Evolutionary conservation across 129 eudicot genomes (phyloP).

Genomic region (Logfia minima): DNA sequence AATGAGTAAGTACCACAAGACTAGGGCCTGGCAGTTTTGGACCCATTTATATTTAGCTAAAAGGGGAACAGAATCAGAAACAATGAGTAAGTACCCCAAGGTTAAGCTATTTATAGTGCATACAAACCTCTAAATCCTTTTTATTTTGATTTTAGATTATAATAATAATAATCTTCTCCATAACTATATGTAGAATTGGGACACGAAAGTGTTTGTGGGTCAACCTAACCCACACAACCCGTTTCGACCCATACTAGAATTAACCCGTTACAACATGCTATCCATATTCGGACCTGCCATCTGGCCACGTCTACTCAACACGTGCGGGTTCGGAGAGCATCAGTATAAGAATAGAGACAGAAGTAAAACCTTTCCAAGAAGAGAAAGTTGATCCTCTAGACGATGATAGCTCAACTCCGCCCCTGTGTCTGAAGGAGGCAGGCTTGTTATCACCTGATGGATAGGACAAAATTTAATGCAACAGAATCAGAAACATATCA

Average conservation of each 20-base stretch:
- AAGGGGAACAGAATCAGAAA: too few relatives aligned
- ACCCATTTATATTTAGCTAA: background rate
- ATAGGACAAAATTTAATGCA: background rate
- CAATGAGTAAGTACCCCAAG: too few relatives aligned
- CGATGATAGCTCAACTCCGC: conserved; percentile 58
- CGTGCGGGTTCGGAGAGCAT: background rate
- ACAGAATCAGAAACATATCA: background rate
- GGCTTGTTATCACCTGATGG: conserved; percentile 69
- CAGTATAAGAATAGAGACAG: background rate
- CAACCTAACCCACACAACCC: background rate
- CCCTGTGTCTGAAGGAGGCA: conserved; percentile 79
- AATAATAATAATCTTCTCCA: too few relatives aligned
- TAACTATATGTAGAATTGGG: too few relatives aligned
- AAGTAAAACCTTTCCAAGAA: conserved; percentile 64
- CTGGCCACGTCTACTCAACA: background rate
- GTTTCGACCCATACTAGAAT: background rate
- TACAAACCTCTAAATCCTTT: background rate
- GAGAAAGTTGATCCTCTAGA: conserved; percentile 62
- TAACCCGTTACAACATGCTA: too few relatives aligned
- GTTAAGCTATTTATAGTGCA: too few relatives aligned
- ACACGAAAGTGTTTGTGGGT: too few relatives aligned
- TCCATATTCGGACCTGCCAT: too few relatives aligned
- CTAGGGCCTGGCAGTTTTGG: background rate
- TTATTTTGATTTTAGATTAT: too few relatives aligned
- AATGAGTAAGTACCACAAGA: background rate